A percentile compares a stretch with the other conserved stretches of the same genome.
phyloP scores from a whole-genome alignment of 108 stramenopile species.

The Seminavis robusta region DNA sequence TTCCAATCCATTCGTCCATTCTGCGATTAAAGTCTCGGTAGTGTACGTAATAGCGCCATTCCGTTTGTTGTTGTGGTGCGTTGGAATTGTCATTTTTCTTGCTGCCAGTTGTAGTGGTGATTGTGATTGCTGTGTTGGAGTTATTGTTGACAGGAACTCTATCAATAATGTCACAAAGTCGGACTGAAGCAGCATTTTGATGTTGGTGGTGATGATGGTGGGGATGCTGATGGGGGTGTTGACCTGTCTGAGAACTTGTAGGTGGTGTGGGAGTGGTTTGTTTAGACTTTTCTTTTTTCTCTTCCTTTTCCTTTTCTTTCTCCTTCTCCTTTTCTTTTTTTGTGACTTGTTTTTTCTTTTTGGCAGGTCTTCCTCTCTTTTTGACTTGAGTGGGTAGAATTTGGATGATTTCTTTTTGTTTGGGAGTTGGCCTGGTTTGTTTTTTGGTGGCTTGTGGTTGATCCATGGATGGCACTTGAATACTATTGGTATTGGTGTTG shows the following conservation, averaged over 20 bases:
- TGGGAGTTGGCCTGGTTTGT: too few relatives aligned
- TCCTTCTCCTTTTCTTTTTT: conserved; percentile 13
- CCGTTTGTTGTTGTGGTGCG: too few relatives aligned
- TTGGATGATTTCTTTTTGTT: too few relatives aligned
- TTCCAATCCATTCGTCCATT: conserved; percentile 97
- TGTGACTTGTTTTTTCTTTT: background rate
- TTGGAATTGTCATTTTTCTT: background rate
- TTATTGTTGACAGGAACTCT: conserved; percentile 36
- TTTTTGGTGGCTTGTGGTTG: too few relatives aligned
- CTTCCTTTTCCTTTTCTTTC: conserved; percentile 4
- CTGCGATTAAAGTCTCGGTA: conserved; percentile 96
- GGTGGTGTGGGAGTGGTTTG: too few relatives aligned
- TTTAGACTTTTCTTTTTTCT: conserved; percentile 5
- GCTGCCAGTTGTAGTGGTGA: background rate
- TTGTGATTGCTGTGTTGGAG: conserved; percentile 2
- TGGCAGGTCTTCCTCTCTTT: background rate
- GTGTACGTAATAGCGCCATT: conserved; percentile 94
- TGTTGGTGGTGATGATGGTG: too few relatives aligned
- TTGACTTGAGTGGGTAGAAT: background rate
- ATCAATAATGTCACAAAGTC: conserved; percentile 85
- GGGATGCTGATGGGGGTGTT: too few relatives aligned
- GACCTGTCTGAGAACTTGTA: too few relatives aligned
- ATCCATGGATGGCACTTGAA: too few relatives aligned
- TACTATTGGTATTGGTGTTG: too few relatives aligned
- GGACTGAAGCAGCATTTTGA: conserved; percentile 33